phyloP scores from a whole-genome alignment of 495 filamentous ascomycete genomes.

The Cetradonia linearis region DNA sequence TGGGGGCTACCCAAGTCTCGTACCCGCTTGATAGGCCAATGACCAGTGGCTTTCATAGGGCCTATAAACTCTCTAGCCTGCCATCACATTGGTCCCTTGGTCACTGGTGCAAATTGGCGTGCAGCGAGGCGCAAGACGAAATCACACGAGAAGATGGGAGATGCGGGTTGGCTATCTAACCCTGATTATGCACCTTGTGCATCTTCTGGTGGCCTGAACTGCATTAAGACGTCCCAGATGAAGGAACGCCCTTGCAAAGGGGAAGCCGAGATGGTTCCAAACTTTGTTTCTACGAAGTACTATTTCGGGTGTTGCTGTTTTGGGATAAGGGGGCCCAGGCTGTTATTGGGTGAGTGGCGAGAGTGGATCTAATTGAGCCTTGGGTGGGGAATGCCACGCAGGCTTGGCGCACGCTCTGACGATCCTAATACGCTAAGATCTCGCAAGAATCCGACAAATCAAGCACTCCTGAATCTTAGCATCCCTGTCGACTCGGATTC shows the following conservation, averaged over 20 bases:
- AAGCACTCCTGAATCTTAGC: too few species aligned
- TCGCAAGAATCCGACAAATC: too few species aligned
- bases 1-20: slow-evolving; percentile 4
- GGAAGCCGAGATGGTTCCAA: background rate
- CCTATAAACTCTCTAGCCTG: background rate
- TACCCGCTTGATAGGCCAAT: slow-evolving; percentile 8
- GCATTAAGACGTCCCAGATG: background rate
- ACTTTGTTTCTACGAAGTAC: too few species aligned
- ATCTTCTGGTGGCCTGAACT: background rate
- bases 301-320: slow-evolving; percentile 2
- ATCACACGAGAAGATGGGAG: background rate
- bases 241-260: background rate
- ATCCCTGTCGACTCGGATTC: background rate
- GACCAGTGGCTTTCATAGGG: background rate
- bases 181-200: background rate
- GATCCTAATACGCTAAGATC: too few species aligned
- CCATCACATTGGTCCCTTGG: background rate
- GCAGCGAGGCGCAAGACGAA: background rate
- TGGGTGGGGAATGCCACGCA: background rate
- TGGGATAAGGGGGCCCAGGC: background rate
- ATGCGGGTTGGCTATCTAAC: background rate
- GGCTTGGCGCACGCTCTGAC: background rate
- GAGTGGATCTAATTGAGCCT: background rate
- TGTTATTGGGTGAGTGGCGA: background rate
- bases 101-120: background rate